Evolutionary conservation across 148 eudicot species (phyloP), one percentile per base, ranked within the genome.

Genomic region (Vaccinium corymbosum): DNA sequence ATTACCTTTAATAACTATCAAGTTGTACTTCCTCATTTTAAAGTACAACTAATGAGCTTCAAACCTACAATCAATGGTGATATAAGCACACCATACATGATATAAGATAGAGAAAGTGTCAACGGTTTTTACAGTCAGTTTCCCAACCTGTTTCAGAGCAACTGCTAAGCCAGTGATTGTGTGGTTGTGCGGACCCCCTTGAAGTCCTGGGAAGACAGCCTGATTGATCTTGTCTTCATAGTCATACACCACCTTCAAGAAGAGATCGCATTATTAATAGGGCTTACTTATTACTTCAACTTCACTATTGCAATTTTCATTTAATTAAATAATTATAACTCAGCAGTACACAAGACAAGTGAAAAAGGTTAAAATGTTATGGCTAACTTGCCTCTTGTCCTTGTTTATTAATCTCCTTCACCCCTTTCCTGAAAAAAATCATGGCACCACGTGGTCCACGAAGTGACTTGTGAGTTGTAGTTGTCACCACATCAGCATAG

Each of bases 141-240:
- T 71, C 46, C 89, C 50, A 71, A 94, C 98, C 98, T 96, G 99
- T 82, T 96, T 96, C 68, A 96, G 72, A 66, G 99, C 98, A 82
- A 96, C 99, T 46, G 99, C 99, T 86, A 96, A 91, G 80, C 90
- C 99, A 78, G 99, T 88, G 70, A 96, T 96, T 35, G 99, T 96
- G 88, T 96, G 99, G 80, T 96, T 96, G 86, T 94, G 99, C 20
- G 99, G 99, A 73, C 99, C 99, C 51, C 99, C 99, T 85, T 96
- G 99, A 85, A 96, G 98, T 81, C 99, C 99, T 52, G 99, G 99
- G 82, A 96, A 96, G 62, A 96, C 99, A 71, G 99, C 98, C 92
- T 90, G 94, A 53, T 96, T 96, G 86, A 96, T 96, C 87, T 90
- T 96, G 86, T 96, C 99, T 89, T 96, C 99, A 82, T 83, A 96